Evolutionary conservation across 2,329 filamentous ascomycete genomes (phyloP).

Genomic region (Fusarium guadeloupense): DNA sequence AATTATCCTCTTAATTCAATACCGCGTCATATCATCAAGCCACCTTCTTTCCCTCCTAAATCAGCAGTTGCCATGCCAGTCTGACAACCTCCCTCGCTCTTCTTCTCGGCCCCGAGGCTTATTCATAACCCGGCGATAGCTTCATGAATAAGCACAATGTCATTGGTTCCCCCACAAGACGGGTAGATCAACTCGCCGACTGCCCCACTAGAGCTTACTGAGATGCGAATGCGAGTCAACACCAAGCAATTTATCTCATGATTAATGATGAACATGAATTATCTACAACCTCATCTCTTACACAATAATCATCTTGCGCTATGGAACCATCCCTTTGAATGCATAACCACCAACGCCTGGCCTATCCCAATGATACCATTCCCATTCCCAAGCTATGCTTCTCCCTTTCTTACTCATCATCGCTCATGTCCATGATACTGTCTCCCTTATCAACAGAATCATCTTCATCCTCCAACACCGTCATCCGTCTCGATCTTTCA

Average conservation of each 20-base stretch:
- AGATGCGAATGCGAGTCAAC: conserved; percentile 23
- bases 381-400: conserved; percentile 3
- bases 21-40: conserved; percentile 33
- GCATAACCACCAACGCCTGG: conserved; percentile 28
- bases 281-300: background rate
- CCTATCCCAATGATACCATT: conserved; percentile 22
- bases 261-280: background rate
- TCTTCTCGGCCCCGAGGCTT: conserved; percentile 3
- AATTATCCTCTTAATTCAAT: background rate
- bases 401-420: conserved; percentile 54
- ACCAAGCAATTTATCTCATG: background rate
- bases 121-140: conserved; percentile 4
- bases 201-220: conserved; percentile 17
- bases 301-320: background rate
- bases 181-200: conserved; percentile 29
- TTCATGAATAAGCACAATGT: conserved; percentile 35
- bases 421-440: conserved; percentile 66
- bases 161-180: conserved; percentile 30
- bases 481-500: conserved; percentile 46
- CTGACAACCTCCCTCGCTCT: conserved; percentile 10
- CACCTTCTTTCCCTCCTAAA: conserved; percentile 8
- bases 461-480: conserved; percentile 47
- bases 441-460: conserved; percentile 53
- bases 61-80: conserved; percentile 1
- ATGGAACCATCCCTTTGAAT: too few species aligned